phyloP scores from a whole-genome alignment of 2,329 filamentous ascomycete genomes.

The Cytospora mali region DNA sequence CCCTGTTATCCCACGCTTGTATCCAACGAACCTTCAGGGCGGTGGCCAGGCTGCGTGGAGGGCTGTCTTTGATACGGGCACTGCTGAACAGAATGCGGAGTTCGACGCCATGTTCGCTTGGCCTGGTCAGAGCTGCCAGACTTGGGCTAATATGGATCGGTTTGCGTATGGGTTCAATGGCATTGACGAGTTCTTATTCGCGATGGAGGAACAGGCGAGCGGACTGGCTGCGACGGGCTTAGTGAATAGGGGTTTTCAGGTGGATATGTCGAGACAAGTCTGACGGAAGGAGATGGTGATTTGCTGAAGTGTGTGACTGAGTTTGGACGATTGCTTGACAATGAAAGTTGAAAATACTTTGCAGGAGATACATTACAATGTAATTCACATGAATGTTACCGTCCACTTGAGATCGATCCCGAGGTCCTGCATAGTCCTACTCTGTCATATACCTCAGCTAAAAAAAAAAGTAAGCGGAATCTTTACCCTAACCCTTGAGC shows the following conservation, averaged over 20 bases:
- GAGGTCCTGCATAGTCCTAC: too few species aligned
- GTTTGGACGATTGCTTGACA: neutral
- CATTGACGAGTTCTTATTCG: slow-evolving; percentile 18
- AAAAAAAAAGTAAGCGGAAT: too few species aligned
- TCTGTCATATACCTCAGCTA: too few species aligned
- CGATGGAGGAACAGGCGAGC: neutral
- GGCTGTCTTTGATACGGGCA: slow-evolving; percentile 14
- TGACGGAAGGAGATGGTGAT: neutral
- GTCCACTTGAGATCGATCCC: too few species aligned
- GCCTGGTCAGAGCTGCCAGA: slow-evolving; percentile 21
- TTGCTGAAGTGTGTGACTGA: too few species aligned
- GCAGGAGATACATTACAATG: too few species aligned
- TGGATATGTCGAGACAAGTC: slow-evolving; percentile 1
- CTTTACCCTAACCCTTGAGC: neutral
- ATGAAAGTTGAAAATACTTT: neutral
- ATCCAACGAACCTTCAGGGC: slow-evolving; percentile 3
- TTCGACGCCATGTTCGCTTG: slow-evolving; percentile 17
- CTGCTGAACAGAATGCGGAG: slow-evolving; percentile 6
- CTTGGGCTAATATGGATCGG: slow-evolving; percentile 20
- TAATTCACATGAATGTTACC: too few species aligned
- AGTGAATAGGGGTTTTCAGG: slow-evolving; percentile 7
- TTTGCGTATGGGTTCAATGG: slow-evolving; percentile 13
- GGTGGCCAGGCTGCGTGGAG: slow-evolving; percentile 10
- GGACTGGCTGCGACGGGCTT: neutral
- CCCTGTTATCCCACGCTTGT: slow-evolving; percentile 13